Percentiles rank a stretch among this genome's conserved stretches.
phyloP scores from a whole-genome alignment of 805 yeast species.

The Zygotorulaspora danielsina region DNA sequence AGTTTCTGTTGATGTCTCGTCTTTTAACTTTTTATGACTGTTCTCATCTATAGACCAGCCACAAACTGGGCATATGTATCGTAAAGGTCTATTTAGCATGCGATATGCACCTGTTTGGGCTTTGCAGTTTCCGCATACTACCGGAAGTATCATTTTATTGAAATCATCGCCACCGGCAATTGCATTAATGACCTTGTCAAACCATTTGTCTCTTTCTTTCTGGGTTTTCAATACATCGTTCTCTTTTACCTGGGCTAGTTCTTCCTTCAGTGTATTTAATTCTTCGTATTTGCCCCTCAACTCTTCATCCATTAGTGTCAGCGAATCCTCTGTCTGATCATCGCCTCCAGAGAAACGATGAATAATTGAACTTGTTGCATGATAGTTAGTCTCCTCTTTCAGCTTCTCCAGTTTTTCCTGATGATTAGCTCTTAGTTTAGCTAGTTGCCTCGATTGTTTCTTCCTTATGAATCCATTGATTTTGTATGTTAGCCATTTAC shows the following conservation, averaged over 20 bases:
- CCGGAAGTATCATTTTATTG: slow-evolving; percentile 14
- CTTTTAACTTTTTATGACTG: slow-evolving; percentile 2
- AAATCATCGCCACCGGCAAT: slow-evolving; percentile 32
- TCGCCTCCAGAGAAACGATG: slow-evolving; percentile 56
- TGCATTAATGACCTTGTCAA: slow-evolving; percentile 31
- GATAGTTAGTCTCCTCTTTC: slow-evolving; percentile 68
- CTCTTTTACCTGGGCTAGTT: slow-evolving; percentile 22
- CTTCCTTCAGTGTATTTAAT: slow-evolving; percentile 37
- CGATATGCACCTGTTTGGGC: slow-evolving; percentile 26
- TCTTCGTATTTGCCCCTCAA: slow-evolving; percentile 39
- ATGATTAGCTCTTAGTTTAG: slow-evolving; percentile 43
- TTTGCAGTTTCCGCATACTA: slow-evolving; percentile 28
- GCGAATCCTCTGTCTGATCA: slow-evolving; percentile 44
- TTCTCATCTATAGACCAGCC: slow-evolving; percentile 15
- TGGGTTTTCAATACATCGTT: slow-evolving; percentile 17
- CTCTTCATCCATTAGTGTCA: slow-evolving; percentile 43
- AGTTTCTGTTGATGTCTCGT: not conserved
- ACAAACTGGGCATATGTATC: slow-evolving; percentile 31
- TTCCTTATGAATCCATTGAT: slow-evolving; percentile 10
- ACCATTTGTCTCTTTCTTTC: slow-evolving; percentile 34
- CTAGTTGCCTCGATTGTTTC: slow-evolving; percentile 25
- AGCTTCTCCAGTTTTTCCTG: slow-evolving; percentile 57
- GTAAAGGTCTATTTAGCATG: slow-evolving; percentile 20
- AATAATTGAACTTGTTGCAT: slow-evolving; percentile 69
- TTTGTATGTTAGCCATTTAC: slow-evolving; percentile 13